A percentile compares a stretch with the other conserved stretches of the same genome.
Conservation (phyloP, 1,284 basidiomycete species). For the Macrocystidia cucumis region DNA sequence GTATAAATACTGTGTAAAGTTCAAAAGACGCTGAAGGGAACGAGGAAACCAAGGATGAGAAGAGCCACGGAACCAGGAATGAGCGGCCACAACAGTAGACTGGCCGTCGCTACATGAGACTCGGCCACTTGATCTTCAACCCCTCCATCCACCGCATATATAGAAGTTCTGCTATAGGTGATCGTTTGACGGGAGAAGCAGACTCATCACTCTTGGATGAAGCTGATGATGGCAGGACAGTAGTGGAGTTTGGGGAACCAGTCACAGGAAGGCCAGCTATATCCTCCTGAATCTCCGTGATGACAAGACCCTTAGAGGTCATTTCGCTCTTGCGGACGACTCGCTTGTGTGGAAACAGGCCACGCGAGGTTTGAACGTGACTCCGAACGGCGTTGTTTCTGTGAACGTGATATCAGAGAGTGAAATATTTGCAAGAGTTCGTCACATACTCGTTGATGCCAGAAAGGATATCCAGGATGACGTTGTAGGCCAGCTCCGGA, state of each 20-base stretch:
- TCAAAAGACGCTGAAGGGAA: too few relatives aligned
- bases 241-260: conserved; percentile 11
- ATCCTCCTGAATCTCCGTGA: conserved; percentile 72
- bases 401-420: conserved; percentile 14
- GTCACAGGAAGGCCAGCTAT: conserved; percentile 39
- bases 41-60: too few relatives aligned
- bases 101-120: conserved; percentile 43
- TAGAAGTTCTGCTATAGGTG: conserved; percentile 87
- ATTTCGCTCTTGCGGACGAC: conserved; percentile 75
- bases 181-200: conserved; percentile 39
- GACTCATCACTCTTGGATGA: conserved; percentile 26
- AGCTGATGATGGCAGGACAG: conserved; percentile 17
- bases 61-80: too few relatives aligned
- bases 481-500: conserved; percentile 76
- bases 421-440: background rate
- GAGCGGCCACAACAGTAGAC: too few relatives aligned
- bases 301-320: conserved; percentile 71
- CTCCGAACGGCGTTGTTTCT: conserved; percentile 71
- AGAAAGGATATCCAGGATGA: conserved; percentile 84
- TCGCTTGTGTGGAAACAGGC: conserved; percentile 71
- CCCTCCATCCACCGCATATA: conserved; percentile 97
- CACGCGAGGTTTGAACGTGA: conserved; percentile 68
- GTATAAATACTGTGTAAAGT: too few relatives aligned
- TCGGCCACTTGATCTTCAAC: conserved; percentile 83
- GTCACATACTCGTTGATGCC: conserved; percentile 82